These are phyloP conservation scores for Myriosclerotinia duriaeana DNA, from an alignment of 2,329 filamentous ascomycete genomes.

Conservation along the genomic window DNA sequence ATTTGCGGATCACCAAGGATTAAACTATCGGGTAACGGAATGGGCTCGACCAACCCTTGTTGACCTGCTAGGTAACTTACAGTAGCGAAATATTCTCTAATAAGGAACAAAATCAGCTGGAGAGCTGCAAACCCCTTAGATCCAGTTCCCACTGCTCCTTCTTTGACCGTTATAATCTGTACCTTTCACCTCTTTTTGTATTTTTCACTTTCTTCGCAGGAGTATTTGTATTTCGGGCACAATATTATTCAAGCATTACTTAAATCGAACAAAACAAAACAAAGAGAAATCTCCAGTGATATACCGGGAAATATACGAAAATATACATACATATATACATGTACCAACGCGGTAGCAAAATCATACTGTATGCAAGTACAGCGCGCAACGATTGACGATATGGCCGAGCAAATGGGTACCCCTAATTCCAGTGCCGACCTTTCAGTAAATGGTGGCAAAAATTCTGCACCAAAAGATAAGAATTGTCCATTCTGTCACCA, in stretches of 20 bases:
- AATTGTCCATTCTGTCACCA: slow-evolving; percentile 86
- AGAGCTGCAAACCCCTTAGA: slow-evolving; percentile 24
- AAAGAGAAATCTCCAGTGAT: slow-evolving; percentile 8
- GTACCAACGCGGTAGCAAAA: slow-evolving; percentile 1
- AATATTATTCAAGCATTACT: slow-evolving; percentile 16
- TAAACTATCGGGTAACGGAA: slow-evolving; percentile 18
- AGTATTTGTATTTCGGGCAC: slow-evolving; percentile 15
- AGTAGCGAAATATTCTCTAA: slow-evolving; percentile 23
- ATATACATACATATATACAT: not conserved
- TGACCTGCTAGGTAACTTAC: not conserved
- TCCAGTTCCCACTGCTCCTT: slow-evolving; percentile 9
- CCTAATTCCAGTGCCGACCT: slow-evolving; percentile 40
- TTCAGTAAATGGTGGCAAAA: slow-evolving; percentile 38
- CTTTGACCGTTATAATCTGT: slow-evolving; percentile 9
- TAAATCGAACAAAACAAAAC: not conserved
- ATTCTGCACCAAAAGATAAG: slow-evolving; percentile 66
- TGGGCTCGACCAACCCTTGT: slow-evolving; percentile 21
- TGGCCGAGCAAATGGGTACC: slow-evolving; percentile 41
- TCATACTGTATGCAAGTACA: slow-evolving; percentile 12
- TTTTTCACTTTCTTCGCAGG: slow-evolving; percentile 17
- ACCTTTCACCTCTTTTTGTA: not conserved
- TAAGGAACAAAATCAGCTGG: slow-evolving; percentile 21
- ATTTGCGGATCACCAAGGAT: slow-evolving; percentile 14
- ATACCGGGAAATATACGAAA: not conserved
- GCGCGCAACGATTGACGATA: slow-evolving; percentile 24